phyloP scores from a whole-genome alignment of 805 yeast species.

The Candida maris region DNA sequence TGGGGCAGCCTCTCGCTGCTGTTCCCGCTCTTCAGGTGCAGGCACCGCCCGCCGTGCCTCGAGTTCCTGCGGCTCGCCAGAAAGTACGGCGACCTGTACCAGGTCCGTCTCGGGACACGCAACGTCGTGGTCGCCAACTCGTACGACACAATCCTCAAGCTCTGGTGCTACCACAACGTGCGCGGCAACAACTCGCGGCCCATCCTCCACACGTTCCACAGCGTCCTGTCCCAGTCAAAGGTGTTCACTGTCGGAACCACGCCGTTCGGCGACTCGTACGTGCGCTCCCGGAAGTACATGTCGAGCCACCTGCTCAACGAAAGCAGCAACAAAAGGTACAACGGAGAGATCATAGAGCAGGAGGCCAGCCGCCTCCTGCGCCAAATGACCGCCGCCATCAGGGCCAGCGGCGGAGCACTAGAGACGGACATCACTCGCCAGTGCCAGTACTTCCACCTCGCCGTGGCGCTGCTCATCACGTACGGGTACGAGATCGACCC shows the following conservation, averaged over 20 bases:
- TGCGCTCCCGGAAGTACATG: constrained; percentile 45
- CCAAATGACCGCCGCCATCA: constrained; percentile 15
- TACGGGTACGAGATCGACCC: constrained; percentile 51
- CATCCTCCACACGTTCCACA: constrained; percentile 61
- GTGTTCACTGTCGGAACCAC: constrained; percentile 66
- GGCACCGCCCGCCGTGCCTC: constrained; percentile 40
- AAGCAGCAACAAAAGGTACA: constrained; percentile 31
- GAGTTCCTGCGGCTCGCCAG: constrained; percentile 43
- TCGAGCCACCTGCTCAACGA: constrained; percentile 40
- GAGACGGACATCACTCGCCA: constrained; percentile 40
- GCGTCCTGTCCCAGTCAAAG: constrained; percentile 49
- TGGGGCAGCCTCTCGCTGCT: constrained; percentile 24
- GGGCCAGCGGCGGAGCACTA: constrained; percentile 5
- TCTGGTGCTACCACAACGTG: constrained; percentile 49
- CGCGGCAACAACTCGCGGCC: constrained; percentile 66
- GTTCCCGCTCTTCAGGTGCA: constrained; percentile 21
- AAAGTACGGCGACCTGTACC: constrained; percentile 50
- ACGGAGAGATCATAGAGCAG: constrained; percentile 34
- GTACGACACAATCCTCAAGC: constrained; percentile 45
- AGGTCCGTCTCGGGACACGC: constrained; percentile 56
- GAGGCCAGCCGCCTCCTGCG: constrained; percentile 33
- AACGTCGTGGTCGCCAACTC: constrained; percentile 66
- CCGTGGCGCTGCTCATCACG: constrained; percentile 47
- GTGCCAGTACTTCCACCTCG: constrained; percentile 49
- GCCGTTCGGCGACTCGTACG: constrained; percentile 49